Evolutionary conservation across 805 yeast species (phyloP).

Genomic region (Candida parachauliodes): DNA sequence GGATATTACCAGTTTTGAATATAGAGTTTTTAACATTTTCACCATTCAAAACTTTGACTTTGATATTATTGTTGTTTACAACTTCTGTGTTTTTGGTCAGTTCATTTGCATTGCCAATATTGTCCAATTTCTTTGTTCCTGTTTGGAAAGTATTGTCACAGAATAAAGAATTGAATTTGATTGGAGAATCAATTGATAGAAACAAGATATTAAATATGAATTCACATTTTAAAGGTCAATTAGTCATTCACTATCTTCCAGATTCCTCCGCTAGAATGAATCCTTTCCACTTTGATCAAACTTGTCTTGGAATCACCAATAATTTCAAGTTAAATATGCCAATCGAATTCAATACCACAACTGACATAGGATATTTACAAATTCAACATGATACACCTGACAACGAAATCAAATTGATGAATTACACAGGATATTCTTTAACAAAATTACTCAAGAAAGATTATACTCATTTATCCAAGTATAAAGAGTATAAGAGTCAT

Average conservation of each 20-base stretch:
- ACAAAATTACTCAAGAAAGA: constrained; percentile 31
- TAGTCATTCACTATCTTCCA: constrained; percentile 83
- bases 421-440: constrained; percentile 58
- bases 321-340: constrained; percentile 49
- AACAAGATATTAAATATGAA: constrained; percentile 41
- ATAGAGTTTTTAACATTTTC: constrained; percentile 72
- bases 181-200: constrained; percentile 44
- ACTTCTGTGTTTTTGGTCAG: constrained; percentile 54
- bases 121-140: constrained; percentile 31
- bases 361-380: constrained; percentile 65
- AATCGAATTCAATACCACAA: constrained; percentile 74
- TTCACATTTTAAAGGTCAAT: constrained; percentile 77
- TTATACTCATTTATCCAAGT: constrained; percentile 25
- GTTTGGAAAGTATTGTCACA: constrained; percentile 41
- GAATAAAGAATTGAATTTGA: constrained; percentile 48
- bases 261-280: constrained; percentile 84
- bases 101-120: constrained; percentile 47
- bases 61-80: constrained; percentile 44
- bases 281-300: constrained; percentile 58
- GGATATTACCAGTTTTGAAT: constrained; percentile 68
- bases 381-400: constrained; percentile 58
- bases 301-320: constrained; percentile 51
- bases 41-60: constrained; percentile 49
- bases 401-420: constrained; percentile 43
- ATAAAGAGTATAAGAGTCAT: constrained; percentile 15